These are phyloP conservation scores for Coemansia javaensis DNA, from an alignment of 192 early-diverging fungal genomes.

Conservation along the genomic window DNA sequence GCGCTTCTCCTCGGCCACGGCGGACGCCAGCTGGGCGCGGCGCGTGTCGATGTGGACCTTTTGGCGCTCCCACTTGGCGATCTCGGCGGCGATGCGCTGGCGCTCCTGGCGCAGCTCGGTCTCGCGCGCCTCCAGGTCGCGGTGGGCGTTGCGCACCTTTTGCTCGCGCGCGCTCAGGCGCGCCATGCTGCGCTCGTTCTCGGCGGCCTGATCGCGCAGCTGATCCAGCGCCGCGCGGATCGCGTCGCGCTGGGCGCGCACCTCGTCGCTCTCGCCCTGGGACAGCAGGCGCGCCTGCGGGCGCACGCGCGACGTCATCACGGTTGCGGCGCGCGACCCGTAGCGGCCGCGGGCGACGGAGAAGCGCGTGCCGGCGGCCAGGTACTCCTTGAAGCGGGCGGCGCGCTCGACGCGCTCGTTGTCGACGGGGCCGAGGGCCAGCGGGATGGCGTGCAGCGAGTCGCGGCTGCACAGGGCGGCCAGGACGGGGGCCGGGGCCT, in stretches of 20 bases:
- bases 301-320: constrained; percentile 22
- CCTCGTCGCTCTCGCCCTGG: constrained; percentile 36
- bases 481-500: constrained; percentile 62
- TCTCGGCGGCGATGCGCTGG: constrained; percentile 2
- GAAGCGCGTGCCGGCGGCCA: constrained; percentile 36
- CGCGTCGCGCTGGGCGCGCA: constrained; percentile 18
- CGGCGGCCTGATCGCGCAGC: constrained; percentile 16
- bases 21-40: constrained; percentile 18
- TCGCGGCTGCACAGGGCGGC: constrained; percentile 60
- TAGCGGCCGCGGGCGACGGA: constrained; percentile 31
- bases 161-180: constrained; percentile 18
- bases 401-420: constrained; percentile 20
- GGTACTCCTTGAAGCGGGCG: constrained; percentile 33
- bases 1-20: constrained; percentile 15
- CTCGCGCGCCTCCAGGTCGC: constrained; percentile 17
- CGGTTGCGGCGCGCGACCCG: constrained; percentile 29
- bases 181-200: constrained; percentile 28
- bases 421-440: constrained; percentile 32
- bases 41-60: constrained; percentile 21
- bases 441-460: constrained; percentile 55
- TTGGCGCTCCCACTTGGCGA: constrained; percentile 15
- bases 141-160: constrained; percentile 26
- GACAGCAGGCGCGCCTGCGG: constrained; percentile 19
- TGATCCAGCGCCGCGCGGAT: constrained; percentile 14
- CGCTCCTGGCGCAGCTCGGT: constrained; percentile 23